Conservation (phyloP, 495 filamentous ascomycete genomes). For the Penicillium chermesinum region DNA sequence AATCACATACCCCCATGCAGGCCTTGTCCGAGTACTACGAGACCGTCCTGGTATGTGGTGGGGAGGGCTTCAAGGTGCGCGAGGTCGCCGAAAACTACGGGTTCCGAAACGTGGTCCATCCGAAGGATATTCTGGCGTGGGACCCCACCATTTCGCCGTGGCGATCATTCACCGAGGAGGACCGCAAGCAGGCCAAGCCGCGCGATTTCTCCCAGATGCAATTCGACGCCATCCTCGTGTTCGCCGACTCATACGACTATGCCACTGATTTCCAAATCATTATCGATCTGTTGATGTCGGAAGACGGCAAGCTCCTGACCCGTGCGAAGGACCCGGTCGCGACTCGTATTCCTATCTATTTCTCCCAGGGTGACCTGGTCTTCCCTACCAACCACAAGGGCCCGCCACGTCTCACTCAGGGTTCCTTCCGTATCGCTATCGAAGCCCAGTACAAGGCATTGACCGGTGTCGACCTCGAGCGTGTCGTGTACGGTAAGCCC, state of each 20-base stretch:
- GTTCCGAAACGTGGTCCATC: constrained; percentile 82
- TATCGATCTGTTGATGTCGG: constrained; percentile 71
- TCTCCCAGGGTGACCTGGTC: constrained; percentile 68
- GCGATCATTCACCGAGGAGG: constrained; percentile 63
- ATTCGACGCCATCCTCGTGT: constrained; percentile 79
- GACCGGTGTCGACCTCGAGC: constrained; percentile 70
- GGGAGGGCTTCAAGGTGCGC: constrained; percentile 84
- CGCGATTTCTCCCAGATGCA: constrained; percentile 64
- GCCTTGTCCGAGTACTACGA: constrained; percentile 77
- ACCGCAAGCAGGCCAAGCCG: constrained; percentile 60
- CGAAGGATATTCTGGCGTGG: constrained; percentile 85
- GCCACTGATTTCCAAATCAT: constrained; percentile 81
- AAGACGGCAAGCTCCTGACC: constrained; percentile 64
- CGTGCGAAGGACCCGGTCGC: constrained; percentile 61
- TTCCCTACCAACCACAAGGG: constrained; percentile 71
- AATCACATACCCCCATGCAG: constrained; percentile 90
- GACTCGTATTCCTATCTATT: constrained; percentile 69
- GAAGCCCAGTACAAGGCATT: constrained; percentile 76
- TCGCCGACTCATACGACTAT: constrained; percentile 80
- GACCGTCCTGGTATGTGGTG: constrained; percentile 81
- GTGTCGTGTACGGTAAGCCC: constrained; percentile 80
- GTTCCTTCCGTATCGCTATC: constrained; percentile 68
- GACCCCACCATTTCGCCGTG: constrained; percentile 79
- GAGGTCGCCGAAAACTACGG: constrained; percentile 81
- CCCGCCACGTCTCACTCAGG: constrained; percentile 67